Evolutionary conservation across 1,284 basidiomycete genomes (phyloP).

Genomic region (Cutaneotrichosporon arboriforme): DNA sequence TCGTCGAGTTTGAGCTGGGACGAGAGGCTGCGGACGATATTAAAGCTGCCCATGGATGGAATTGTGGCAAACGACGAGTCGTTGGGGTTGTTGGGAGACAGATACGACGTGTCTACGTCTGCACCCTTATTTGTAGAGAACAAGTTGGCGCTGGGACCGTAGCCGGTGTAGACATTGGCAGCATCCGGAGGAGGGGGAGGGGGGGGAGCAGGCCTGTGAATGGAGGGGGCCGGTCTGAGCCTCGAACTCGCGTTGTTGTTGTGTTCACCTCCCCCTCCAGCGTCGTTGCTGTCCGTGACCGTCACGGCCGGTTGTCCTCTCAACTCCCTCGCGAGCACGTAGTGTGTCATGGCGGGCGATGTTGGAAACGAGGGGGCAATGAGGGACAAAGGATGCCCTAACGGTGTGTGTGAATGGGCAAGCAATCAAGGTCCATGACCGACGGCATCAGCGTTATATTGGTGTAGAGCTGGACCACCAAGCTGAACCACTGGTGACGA

Average conservation of each 20-base stretch:
- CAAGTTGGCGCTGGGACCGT: no score
- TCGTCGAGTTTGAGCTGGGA: conserved; percentile 1
- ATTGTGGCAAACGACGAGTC: neutral
- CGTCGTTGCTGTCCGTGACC: neutral
- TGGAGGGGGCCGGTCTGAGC: no score
- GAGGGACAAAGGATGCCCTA: neutral
- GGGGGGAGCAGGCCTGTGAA: no score
- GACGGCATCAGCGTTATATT: no score
- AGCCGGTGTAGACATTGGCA: no score
- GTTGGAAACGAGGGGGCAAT: neutral
- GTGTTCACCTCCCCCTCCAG: neutral
- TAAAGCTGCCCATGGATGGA: conserved; percentile 3
- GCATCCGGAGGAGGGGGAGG: no score
- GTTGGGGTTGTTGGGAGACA: neutral
- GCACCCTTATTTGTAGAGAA: no score
- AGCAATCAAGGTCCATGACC: no score
- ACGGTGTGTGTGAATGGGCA: neutral
- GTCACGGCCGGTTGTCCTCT: neutral
- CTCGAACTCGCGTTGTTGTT: neutral
- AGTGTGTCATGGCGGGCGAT: neutral
- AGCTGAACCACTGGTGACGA: no score
- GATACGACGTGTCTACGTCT: no score
- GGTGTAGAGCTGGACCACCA: no score
- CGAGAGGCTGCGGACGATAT: neutral
- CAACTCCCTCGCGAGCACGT: neutral